Conservation (phyloP, 371 early-diverging fungal species). For the Batkoa obscura region DNA sequence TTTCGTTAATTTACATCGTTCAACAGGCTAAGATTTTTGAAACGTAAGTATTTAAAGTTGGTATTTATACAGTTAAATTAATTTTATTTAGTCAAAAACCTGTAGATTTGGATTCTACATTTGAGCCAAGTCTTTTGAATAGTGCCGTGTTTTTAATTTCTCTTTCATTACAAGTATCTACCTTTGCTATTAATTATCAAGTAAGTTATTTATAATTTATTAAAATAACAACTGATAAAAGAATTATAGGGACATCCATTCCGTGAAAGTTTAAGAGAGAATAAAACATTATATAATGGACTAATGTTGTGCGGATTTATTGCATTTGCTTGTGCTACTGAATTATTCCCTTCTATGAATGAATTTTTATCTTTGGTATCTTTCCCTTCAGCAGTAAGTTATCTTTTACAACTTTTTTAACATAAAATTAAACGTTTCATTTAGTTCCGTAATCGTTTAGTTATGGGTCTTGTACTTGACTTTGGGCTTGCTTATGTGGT, state of each 20-base stretch:
- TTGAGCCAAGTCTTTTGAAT: conserved; percentile 92
- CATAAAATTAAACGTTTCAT: neutral
- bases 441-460: conserved; percentile 45
- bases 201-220: conserved; percentile 22
- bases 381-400: conserved; percentile 59
- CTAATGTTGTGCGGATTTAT: conserved; percentile 69
- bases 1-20: conserved; percentile 67
- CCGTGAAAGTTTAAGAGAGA: conserved; percentile 92
- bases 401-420: neutral
- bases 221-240: conserved; percentile 11
- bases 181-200: conserved; percentile 99
- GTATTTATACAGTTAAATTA: conserved; percentile 1
- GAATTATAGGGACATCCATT: conserved; percentile 98
- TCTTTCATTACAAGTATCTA: conserved; percentile 95
- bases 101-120: conserved; percentile 76
- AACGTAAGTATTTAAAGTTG: conserved; percentile 35
- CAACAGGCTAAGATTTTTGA: conserved; percentile 40
- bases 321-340: conserved; percentile 74
- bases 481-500: conserved; percentile 45
- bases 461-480: conserved; percentile 47
- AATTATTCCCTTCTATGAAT: conserved; percentile 78
- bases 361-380: conserved; percentile 76
- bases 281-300: conserved; percentile 83
- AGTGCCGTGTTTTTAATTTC: conserved; percentile 92
- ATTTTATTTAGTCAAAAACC: conserved; percentile 31